These are phyloP conservation scores for Ulmus americana DNA, from an alignment of 331 rosid genomes.

Conservation along the genomic window DNA sequence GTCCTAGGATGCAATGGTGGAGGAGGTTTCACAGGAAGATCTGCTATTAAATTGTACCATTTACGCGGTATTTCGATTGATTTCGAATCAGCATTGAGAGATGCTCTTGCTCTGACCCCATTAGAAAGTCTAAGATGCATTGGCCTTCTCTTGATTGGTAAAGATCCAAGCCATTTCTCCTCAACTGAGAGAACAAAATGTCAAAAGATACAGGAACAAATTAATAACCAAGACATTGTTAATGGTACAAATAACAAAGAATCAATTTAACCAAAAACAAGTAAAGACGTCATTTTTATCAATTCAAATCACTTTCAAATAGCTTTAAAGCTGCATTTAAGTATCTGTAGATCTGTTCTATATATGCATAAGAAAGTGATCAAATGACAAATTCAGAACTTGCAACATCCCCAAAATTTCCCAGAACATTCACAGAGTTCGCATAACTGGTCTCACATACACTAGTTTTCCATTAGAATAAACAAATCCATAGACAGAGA, in stretches of 20 bases:
- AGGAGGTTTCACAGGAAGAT: slow-evolving; percentile 85
- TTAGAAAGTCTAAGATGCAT: slow-evolving; percentile 38
- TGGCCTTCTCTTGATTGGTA: slow-evolving; percentile 39
- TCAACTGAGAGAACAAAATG: slow-evolving; percentile 37
- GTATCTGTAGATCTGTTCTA: not conserved
- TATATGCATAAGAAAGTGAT: too few relatives aligned
- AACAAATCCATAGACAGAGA: slow-evolving; percentile 6
- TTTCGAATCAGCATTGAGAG: slow-evolving; percentile 27
- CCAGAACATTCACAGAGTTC: not conserved
- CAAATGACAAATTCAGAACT: not conserved
- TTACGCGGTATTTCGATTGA: slow-evolving; percentile 55
- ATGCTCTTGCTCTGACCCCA: slow-evolving; percentile 55
- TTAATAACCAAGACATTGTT: slow-evolving; percentile 8
- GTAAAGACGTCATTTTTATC: not conserved
- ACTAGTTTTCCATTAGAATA: not conserved
- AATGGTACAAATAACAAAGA: slow-evolving; percentile 5
- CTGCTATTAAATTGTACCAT: slow-evolving; percentile 87
- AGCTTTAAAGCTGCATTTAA: not conserved
- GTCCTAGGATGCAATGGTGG: slow-evolving; percentile 80
- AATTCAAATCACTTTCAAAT: not conserved
- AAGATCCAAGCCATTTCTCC: slow-evolving; percentile 41
- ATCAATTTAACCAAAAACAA: not conserved
- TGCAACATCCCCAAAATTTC: not conserved
- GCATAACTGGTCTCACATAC: not conserved
- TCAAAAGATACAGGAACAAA: slow-evolving; percentile 2